Base-by-base conservation (phyloP, 2,329 filamentous ascomycete genomes). In the Talaromyces sp. region DNA sequence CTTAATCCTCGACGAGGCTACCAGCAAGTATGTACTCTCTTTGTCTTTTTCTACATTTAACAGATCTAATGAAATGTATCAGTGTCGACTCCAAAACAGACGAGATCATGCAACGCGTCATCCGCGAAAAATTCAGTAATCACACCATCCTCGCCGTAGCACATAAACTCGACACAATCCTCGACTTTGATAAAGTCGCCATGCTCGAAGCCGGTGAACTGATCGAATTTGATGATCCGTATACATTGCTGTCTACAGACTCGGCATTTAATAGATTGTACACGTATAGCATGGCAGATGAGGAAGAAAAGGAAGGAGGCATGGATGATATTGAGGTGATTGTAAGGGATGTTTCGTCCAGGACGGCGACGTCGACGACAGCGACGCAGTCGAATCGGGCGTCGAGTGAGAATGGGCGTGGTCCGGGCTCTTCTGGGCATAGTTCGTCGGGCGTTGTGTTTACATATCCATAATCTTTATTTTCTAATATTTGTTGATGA, bases 91-190 rank as follows among this genome's bases (percentile, higher is more conserved):
- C 74, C 11, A 77, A 77, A 53, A 85, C 84, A 2, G 84, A 86
- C 63, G 73, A 77, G 36, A 73, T 77, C 25, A 83, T 86, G 70
- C 82, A 86, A 65, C 74, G 74, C 33, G 75, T 84, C 31, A 77
- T 86, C 56, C 77, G 81, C 2, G 72, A 78, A 48, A 75, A 77
- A 31, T 85, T 87, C 65, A 67, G 69, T 2, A 74, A 73, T 3
- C 81, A 83, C 60, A 89, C 86, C 0, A 80, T 89, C 56, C 75
- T 84, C 53, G 76, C 79, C 0, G 79, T 84, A 1, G 81, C 81
- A 5, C 82, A 84, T 68, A 80, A 81, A 28, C 72, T 84, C 41
- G 77, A 81, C 37, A 74, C 71, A 0, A 74, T 75, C 45, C 67
- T 75, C 2, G 72, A 75, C 59, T 75, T 69, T 53, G 73, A 75